phyloP scores from a whole-genome alignment of 177 flowering plant species.

The Telopea speciosissima region DNA sequence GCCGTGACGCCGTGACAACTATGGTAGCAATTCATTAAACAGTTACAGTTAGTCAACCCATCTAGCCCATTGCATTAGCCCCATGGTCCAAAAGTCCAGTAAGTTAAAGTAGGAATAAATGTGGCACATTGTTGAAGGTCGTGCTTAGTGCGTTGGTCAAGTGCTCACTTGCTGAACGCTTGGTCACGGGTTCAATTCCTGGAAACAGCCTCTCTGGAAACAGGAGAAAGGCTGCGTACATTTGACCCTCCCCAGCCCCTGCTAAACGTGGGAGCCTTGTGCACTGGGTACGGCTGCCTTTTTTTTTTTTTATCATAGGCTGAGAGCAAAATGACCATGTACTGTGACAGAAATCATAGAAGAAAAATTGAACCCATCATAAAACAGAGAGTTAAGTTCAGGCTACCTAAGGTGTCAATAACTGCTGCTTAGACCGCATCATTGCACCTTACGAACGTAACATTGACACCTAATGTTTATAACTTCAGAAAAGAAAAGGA shows the following conservation, averaged over 20 bases:
- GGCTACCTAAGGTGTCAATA: conserved; percentile 11
- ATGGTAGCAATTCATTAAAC: too few relatives aligned
- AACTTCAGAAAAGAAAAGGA: conserved; percentile 4
- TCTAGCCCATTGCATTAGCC: neutral
- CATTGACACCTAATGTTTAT: conserved; percentile 10
- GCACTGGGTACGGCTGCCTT: too few relatives aligned
- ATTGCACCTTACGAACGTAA: conserved; percentile 12
- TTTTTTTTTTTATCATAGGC: too few relatives aligned
- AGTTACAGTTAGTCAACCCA: neutral
- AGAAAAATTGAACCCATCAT: conserved; percentile 5
- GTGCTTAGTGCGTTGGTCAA: too few relatives aligned
- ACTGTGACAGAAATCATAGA: neutral
- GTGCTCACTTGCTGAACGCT: too few relatives aligned
- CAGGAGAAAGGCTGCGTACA: too few relatives aligned
- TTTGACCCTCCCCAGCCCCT: too few relatives aligned
- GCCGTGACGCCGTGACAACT: too few relatives aligned
- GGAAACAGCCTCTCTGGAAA: too few relatives aligned
- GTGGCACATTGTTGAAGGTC: neutral
- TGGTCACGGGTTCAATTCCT: too few relatives aligned
- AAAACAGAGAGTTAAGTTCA: conserved; percentile 8
- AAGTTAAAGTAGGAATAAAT: neutral
- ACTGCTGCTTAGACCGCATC: conserved; percentile 11
- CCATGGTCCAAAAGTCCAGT: neutral
- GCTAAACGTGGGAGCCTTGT: too few relatives aligned
- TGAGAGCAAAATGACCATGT: neutral